phyloP scores from a whole-genome alignment of 2,329 filamentous ascomycete genomes.

The Grosmannia huntii region DNA sequence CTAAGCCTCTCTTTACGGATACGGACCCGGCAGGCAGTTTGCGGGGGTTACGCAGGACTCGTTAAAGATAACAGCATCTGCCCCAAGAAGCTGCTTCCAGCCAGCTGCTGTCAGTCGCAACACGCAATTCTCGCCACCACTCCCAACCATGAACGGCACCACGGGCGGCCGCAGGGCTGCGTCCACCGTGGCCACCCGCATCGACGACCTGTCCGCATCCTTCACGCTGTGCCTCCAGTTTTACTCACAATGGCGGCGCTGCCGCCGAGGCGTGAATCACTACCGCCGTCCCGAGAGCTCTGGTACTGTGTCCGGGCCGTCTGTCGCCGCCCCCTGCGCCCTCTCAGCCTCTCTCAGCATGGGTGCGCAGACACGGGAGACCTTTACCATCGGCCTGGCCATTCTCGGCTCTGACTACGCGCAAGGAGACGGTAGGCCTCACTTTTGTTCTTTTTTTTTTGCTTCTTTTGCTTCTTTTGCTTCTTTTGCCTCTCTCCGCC shows the following conservation, averaged over 20 bases:
- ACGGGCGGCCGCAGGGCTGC: neutral
- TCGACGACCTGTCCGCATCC: slow-evolving; percentile 18
- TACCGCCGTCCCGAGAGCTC: slow-evolving; percentile 22
- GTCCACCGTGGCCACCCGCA: slow-evolving; percentile 14
- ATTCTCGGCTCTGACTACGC: slow-evolving; percentile 23
- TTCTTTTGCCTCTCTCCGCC: neutral
- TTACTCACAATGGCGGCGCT: slow-evolving; percentile 24
- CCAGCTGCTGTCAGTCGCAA: too few relatives aligned
- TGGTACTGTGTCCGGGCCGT: slow-evolving; percentile 15
- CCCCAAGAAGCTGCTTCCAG: too few relatives aligned
- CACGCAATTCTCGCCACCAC: neutral
- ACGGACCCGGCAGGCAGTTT: too few relatives aligned
- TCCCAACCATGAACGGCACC: too few relatives aligned
- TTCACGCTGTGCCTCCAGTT: slow-evolving; percentile 19
- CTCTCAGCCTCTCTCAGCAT: slow-evolving; percentile 22
- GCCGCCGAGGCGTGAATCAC: slow-evolving; percentile 20
- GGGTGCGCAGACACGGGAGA: slow-evolving; percentile 19
- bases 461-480: neutral
- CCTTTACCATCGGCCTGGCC: slow-evolving; percentile 20
- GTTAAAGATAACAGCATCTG: too few relatives aligned
- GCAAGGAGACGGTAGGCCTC: slow-evolving; percentile 21
- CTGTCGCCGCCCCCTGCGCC: slow-evolving; percentile 14
- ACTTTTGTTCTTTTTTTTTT: too few relatives aligned
- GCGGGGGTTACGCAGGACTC: too few relatives aligned
- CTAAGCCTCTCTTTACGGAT: too few relatives aligned